Evolutionary conservation across 2,329 filamentous ascomycete genomes (phyloP).

Genomic region (Talaromyces pinophilus): DNA sequence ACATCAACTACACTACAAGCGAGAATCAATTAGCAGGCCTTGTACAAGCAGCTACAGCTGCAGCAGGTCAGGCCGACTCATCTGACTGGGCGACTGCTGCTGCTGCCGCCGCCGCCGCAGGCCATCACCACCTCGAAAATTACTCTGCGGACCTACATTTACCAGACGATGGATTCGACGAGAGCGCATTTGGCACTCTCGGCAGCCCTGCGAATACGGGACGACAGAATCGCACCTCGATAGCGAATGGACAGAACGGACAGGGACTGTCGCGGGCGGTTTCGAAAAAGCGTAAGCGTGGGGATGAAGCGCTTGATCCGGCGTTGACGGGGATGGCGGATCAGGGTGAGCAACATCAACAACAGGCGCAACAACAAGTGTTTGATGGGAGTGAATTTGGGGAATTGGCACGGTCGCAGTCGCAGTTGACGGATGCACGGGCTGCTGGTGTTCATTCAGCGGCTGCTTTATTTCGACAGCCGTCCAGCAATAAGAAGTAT

Average conservation of each 20-base stretch:
- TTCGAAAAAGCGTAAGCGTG: constrained; percentile 46
- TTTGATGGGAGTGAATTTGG: constrained; percentile 38
- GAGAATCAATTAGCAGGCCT: constrained; percentile 50
- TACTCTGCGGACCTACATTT: constrained; percentile 44
- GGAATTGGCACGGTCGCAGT: constrained; percentile 39
- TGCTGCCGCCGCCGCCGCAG: constrained; percentile 47
- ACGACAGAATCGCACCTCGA: constrained; percentile 32
- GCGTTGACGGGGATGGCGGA: constrained; percentile 32
- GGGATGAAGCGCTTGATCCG: constrained; percentile 42
- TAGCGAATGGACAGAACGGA: constrained; percentile 30
- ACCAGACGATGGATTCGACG: constrained; percentile 43
- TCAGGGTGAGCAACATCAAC: constrained; percentile 10
- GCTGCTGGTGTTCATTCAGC: constrained; percentile 56
- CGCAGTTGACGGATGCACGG: constrained; percentile 46
- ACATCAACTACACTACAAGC: constrained; percentile 40
- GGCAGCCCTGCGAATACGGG: constrained; percentile 23
- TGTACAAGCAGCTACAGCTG: constrained; percentile 50
- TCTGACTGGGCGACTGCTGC: constrained; percentile 48
- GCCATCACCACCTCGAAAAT: constrained; percentile 44
- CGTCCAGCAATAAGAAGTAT: constrained; percentile 56
- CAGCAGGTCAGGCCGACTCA: constrained; percentile 43
- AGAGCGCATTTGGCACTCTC: constrained; percentile 37
- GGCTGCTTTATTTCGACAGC: constrained; percentile 55
- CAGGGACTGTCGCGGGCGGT: constrained; percentile 37
- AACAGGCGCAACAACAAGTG: constrained; percentile 26